Percentiles rank a stretch among this genome's conserved stretches.
Conservation (phyloP, 495 filamentous ascomycete species). For the Elasticomyces elasticus region DNA sequence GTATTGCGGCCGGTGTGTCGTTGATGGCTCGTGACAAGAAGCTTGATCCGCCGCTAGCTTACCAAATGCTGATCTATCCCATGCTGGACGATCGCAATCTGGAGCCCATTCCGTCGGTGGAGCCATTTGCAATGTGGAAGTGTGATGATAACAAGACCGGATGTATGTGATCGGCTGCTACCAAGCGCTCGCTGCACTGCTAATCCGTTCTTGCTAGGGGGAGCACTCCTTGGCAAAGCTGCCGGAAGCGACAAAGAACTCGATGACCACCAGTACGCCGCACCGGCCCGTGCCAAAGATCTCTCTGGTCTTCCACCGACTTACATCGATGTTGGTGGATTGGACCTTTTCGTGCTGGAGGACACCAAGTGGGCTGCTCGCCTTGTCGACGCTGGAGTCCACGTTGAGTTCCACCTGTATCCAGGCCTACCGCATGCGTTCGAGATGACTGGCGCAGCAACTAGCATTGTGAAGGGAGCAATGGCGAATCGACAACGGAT, state of each 20-base stretch:
- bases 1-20: conserved; percentile 18
- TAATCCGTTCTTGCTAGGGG: not conserved
- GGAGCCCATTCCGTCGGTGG: not conserved
- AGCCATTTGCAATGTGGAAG: conserved; percentile 4
- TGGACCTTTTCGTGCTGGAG: conserved; percentile 9
- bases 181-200: not conserved
- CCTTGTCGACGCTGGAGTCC: conserved; percentile 6
- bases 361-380: conserved; percentile 2
- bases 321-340: conserved; percentile 3
- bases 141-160: not conserved
- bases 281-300: not conserved
- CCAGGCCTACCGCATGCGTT: conserved; percentile 11
- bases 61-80: conserved; percentile 42
- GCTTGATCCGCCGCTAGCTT: conserved; percentile 30
- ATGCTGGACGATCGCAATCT: conserved; percentile 34
- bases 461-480: conserved; percentile 1
- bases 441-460: not conserved
- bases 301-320: not conserved
- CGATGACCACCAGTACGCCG: conserved; percentile 1
- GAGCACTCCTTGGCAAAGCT: not conserved
- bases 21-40: conserved; percentile 23
- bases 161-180: not conserved
- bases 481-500: conserved; percentile 2
- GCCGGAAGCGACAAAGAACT: not conserved
- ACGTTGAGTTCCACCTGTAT: conserved; percentile 13